Conservation (phyloP, 495 filamentous ascomycete species). For the Glonium stellatum region DNA sequence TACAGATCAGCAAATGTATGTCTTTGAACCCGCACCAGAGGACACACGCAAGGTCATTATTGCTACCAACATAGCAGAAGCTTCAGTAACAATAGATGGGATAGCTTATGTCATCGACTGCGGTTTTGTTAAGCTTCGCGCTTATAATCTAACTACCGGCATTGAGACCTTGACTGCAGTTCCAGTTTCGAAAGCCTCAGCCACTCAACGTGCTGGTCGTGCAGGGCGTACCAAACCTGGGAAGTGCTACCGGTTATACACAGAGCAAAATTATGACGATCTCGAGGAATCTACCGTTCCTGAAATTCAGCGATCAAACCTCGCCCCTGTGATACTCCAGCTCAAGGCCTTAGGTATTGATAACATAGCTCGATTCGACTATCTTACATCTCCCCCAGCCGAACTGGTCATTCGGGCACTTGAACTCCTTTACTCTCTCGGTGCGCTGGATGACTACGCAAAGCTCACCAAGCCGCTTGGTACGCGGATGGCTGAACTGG, state of each 20-base stretch:
- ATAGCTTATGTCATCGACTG: slow-evolving; percentile 38
- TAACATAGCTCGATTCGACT: slow-evolving; percentile 88
- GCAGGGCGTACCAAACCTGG: slow-evolving; percentile 88
- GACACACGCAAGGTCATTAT: slow-evolving; percentile 37
- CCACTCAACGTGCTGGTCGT: slow-evolving; percentile 84
- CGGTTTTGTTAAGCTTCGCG: slow-evolving; percentile 81
- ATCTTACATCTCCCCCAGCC: slow-evolving; percentile 79
- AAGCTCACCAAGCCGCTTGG: slow-evolving; percentile 87
- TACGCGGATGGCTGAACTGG: slow-evolving; percentile 86
- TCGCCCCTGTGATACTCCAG: slow-evolving; percentile 85
- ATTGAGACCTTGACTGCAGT: slow-evolving; percentile 87
- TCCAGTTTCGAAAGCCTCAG: slow-evolving; percentile 85
- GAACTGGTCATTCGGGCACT: slow-evolving; percentile 82
- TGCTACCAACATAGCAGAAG: slow-evolving; percentile 41
- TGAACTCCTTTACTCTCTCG: slow-evolving; percentile 83
- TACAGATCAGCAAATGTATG: slow-evolving; percentile 39
- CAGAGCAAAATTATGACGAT: slow-evolving; percentile 61
- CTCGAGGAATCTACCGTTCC: slow-evolving; percentile 74
- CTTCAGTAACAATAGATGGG: slow-evolving; percentile 39
- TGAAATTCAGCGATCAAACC: slow-evolving; percentile 88
- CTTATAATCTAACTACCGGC: slow-evolving; percentile 79
- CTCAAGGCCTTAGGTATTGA: slow-evolving; percentile 95
- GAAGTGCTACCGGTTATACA: slow-evolving; percentile 93
- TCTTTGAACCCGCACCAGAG: slow-evolving; percentile 37
- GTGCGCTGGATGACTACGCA: slow-evolving; percentile 82